Base-by-base conservation (phyloP, 805 yeast species). In the Nakazawaea wyomingensis region DNA sequence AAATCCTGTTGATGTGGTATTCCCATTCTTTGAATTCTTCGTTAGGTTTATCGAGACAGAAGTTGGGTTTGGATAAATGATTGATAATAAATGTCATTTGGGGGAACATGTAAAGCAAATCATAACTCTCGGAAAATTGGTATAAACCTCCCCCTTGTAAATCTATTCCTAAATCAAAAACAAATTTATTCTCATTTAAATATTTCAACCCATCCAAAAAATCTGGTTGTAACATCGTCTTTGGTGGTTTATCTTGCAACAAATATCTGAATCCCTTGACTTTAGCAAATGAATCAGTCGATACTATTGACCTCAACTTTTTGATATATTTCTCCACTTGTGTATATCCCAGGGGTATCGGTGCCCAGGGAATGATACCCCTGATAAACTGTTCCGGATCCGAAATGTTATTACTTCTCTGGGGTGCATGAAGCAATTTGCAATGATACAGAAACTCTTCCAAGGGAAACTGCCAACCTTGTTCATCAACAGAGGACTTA, bases 81-180 rank as follows among this genome's bases (percentile, higher is more conserved):
- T 42, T 28, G 24, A 71, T 54, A 19, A 71, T 56, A 41, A 57
- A 62, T 9, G 51, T 56, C 21, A 63, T 52, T 13, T 54, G 47
- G 4, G 59, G 55, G 3, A 62, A 57, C 10, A 56, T 46, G 7
- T 45, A 16, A 26, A 66, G 50, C 33, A 68, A 47, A 16, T 50
- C 35, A 4, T 48, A 37, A 8, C 66, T 56, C 46, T 71, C 74
- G 29, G 60, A 58, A 17, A 66, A 56, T 49, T 71, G 76, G 0
- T 74, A 74, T 4, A 64, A 56, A 13, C 53, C 46, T 3, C 39
- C 44, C 16, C 50, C 47, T 29, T 66, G 48, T 13, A 34, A 21
- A 50, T 70, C 73, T 30, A 71, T 61, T 5, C 76, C 75, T 31
- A 70, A 52, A 35, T 71, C 76, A 44, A 69, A 71, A 1, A 59